Percentiles rank a stretch among this genome's conserved stretches.
Conservation (phyloP, 2,329 filamentous ascomycete species). For the Aspergillus hiratsukae region DNA sequence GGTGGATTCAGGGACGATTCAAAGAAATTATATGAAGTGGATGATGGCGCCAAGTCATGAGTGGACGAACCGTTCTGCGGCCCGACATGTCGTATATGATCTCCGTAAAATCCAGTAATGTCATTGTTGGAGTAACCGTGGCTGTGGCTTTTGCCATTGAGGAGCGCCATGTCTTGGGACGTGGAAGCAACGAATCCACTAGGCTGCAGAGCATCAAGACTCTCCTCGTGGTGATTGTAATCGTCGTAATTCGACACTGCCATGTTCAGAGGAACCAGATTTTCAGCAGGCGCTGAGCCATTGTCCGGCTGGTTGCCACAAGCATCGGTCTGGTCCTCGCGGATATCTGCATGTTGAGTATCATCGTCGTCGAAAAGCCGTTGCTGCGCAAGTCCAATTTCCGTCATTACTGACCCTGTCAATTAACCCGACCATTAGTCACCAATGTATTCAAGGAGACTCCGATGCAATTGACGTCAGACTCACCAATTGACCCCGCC, state of each 20-base stretch:
- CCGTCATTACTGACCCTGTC: constrained; percentile 30
- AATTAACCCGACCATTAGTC: not conserved
- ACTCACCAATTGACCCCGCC: constrained; percentile 29
- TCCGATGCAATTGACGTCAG: constrained; percentile 1
- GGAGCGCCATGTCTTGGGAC: not conserved
- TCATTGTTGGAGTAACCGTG: not conserved
- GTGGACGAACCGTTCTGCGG: not conserved
- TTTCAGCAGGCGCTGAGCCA: not conserved
- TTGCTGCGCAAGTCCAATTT: constrained; percentile 31
- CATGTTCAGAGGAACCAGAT: not conserved
- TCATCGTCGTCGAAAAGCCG: constrained; percentile 30
- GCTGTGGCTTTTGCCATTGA: not conserved
- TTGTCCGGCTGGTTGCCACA: constrained; percentile 10
- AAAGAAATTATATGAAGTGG: constrained; percentile 20
- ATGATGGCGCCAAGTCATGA: constrained; percentile 8
- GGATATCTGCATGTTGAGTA: constrained; percentile 11
- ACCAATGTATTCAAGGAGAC: not conserved
- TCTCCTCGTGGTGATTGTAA: not conserved
- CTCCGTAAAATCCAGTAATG: not conserved
- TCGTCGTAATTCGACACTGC: not conserved
- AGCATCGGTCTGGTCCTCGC: constrained; percentile 8
- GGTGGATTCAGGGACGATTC: constrained; percentile 15
- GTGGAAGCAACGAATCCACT: not conserved
- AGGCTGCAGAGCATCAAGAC: not conserved
- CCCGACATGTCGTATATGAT: not conserved